Conservation (phyloP, 768 basidiomycete genomes). For the Tephrocybe sp. region DNA sequence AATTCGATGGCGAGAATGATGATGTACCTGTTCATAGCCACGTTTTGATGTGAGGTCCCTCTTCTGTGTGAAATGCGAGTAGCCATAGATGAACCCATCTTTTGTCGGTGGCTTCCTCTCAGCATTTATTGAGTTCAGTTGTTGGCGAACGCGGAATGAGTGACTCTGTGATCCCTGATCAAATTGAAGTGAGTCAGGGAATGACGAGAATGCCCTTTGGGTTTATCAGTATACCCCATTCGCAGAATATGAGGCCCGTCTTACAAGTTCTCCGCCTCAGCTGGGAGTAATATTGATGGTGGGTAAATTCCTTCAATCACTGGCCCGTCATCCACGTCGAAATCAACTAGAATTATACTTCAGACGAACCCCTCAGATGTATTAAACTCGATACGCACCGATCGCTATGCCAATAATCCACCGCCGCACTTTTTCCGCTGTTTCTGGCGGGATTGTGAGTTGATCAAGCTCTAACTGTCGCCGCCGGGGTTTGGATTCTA, state of each 20-base stretch:
- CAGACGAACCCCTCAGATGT: conserved; percentile 1
- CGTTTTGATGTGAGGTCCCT: conserved; percentile 66
- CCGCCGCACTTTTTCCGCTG: conserved; percentile 49
- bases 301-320: conserved; percentile 73
- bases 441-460: conserved; percentile 48
- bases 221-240: conserved; percentile 8
- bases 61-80: conserved; percentile 73
- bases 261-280: conserved; percentile 84
- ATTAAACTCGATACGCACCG: conserved; percentile 39
- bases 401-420: conserved; percentile 73
- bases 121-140: conserved; percentile 23
- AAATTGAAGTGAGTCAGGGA: conserved; percentile 87
- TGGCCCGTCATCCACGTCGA: conserved; percentile 87
- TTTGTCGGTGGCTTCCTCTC: conserved; percentile 36
- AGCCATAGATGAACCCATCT: conserved; percentile 79
- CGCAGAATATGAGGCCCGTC: conserved; percentile 24
- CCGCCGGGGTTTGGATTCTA: conserved; percentile 27
- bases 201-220: conserved; percentile 84
- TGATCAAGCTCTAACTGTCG: conserved; percentile 36
- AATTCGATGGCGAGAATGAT: not conserved
- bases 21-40: conserved; percentile 74
- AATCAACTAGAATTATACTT: conserved; percentile 57
- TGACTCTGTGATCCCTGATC: conserved; percentile 83
- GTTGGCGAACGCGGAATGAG: conserved; percentile 80
- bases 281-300: conserved; percentile 57